phyloP scores from a whole-genome alignment of 2,329 filamentous ascomycete genomes.

The Calonectria pseudoturangicola region DNA sequence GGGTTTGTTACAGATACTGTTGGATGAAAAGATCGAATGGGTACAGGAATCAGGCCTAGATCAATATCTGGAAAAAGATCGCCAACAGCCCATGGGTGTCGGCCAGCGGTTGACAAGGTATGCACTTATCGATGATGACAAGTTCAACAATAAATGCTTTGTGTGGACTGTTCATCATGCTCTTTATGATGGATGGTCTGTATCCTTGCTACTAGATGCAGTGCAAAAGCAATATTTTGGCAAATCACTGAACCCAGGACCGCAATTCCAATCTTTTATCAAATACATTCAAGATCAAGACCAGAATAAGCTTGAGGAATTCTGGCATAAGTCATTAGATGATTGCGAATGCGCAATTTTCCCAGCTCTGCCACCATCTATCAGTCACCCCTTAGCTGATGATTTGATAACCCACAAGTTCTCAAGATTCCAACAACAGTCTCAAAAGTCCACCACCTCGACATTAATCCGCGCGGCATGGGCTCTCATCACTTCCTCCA shows the following conservation, averaged over 20 bases:
- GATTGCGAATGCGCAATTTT: constrained; percentile 20
- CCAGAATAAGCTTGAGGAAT: background rate
- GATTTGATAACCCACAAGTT: constrained; percentile 9
- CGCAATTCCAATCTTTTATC: constrained; percentile 31
- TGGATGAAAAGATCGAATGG: constrained; percentile 29
- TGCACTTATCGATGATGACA: constrained; percentile 1
- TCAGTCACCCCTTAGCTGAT: constrained; percentile 25
- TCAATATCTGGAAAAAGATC: constrained; percentile 29
- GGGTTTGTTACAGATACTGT: constrained; percentile 36
- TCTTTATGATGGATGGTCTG: constrained; percentile 56
- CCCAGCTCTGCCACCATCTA: constrained; percentile 29
- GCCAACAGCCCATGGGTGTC: constrained; percentile 25
- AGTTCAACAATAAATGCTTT: constrained; percentile 32
- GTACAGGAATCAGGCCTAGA: background rate
- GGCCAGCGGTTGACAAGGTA: constrained; percentile 35
- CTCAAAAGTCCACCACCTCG: constrained; percentile 30
- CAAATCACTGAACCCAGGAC: background rate
- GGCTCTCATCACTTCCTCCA: constrained; percentile 49
- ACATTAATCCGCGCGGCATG: constrained; percentile 54
- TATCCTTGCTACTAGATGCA: constrained; percentile 42
- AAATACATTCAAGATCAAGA: constrained; percentile 17
- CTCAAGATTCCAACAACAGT: background rate
- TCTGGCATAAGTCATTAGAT: constrained; percentile 27
- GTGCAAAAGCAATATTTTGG: constrained; percentile 37
- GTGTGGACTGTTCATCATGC: constrained; percentile 55